These are phyloP conservation scores for Pontederia crassipes DNA, from an alignment of 176 grass and related monocot species.

Conservation along the genomic window DNA sequence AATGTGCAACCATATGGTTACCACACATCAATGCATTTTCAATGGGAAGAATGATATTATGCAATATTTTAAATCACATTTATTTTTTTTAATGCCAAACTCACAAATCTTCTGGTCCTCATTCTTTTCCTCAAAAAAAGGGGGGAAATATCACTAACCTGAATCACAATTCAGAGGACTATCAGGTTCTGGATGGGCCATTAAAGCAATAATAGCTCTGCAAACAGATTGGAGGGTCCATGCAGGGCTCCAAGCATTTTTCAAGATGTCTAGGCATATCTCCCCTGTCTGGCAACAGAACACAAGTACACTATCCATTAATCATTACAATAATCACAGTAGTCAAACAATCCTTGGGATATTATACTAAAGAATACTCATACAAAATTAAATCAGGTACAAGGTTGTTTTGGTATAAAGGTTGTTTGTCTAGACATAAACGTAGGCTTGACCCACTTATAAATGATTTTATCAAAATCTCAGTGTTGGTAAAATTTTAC, in stretches of 20 bases:
- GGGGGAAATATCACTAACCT: slow-evolving; percentile 23
- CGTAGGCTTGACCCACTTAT: no score
- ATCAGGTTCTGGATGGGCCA: slow-evolving; percentile 94
- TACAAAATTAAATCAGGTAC: no score
- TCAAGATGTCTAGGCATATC: slow-evolving; percentile 98
- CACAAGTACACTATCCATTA: no score
- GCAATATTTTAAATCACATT: slow-evolving; percentile 13
- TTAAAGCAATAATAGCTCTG: slow-evolving; percentile 94
- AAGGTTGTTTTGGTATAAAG: no score
- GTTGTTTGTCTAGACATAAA: no score
- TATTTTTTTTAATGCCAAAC: no score
- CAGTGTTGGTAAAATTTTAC: no score
- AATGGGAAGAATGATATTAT: background rate
- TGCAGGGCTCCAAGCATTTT: slow-evolving; percentile 98
- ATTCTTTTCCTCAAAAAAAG: no score
- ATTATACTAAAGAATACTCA: background rate
- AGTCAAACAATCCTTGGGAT: background rate
- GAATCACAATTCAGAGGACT: slow-evolving; percentile 99
- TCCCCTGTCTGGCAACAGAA: slow-evolving; percentile 65
- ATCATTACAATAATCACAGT: background rate
- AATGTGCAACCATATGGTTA: no score
- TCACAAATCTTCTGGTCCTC: no score
- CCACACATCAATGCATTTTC: background rate
- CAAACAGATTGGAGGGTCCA: slow-evolving; percentile 98
- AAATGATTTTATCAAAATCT: no score